Evolutionary conservation across 129 eudicot species (phyloP).

Genomic region (Flaveria ramosissima): DNA sequence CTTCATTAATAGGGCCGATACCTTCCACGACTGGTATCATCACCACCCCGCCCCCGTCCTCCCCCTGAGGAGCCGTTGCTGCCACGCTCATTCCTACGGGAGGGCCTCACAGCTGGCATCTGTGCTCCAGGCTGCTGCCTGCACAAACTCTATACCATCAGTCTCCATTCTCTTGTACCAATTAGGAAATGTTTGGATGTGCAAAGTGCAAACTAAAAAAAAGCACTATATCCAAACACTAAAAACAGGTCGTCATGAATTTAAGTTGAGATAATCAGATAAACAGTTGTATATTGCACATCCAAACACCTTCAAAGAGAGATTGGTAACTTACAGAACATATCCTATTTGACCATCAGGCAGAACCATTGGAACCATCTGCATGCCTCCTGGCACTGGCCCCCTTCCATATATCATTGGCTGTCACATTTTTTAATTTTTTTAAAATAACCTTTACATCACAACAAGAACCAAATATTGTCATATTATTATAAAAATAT

Average conservation of each 20-base stretch:
- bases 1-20: constrained; percentile 65
- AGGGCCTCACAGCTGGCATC: constrained; percentile 63
- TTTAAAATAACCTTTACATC: not conserved
- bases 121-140: constrained; percentile 90
- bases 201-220: not conserved
- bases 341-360: constrained; percentile 99
- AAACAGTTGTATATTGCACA: not conserved
- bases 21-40: constrained; percentile 55
- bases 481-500: not conserved
- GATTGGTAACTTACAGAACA: constrained; percentile 75
- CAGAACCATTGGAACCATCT: constrained; percentile 98
- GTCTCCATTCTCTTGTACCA: not conserved
- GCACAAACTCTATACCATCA: constrained; percentile 34
- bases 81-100: constrained; percentile 68
- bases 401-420: constrained; percentile 98
- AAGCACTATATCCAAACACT: too few species aligned
- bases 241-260: not conserved
- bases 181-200: not conserved
- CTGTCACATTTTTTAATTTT: constrained; percentile 39
- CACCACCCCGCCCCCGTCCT: constrained; percentile 52
- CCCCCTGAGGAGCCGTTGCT: constrained; percentile 62
- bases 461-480: not conserved
- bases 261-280: not conserved
- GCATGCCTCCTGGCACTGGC: constrained; percentile 97
- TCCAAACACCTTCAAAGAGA: not conserved